phyloP scores from a whole-genome alignment of 2,329 filamentous ascomycete species.

The Fusarium incarnatum region DNA sequence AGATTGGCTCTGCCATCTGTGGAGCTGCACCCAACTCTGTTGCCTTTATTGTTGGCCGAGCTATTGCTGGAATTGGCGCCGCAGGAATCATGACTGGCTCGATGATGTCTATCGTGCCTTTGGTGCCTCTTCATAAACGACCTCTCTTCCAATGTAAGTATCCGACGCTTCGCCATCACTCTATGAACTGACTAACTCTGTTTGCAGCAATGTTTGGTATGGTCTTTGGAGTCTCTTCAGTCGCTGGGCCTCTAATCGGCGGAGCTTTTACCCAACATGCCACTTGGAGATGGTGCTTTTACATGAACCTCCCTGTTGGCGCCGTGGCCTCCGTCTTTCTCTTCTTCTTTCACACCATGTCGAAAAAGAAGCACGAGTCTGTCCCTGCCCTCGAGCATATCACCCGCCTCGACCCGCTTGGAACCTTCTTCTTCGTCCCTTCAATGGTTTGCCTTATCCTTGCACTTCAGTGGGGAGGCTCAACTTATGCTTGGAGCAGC shows the following conservation, averaged over 20 bases:
- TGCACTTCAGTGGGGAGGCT: conserved; percentile 73
- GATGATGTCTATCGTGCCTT: conserved; percentile 67
- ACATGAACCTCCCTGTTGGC: conserved; percentile 68
- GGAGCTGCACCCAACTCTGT: conserved; percentile 65
- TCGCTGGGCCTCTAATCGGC: conserved; percentile 65
- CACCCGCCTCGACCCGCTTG: conserved; percentile 67
- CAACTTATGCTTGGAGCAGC: conserved; percentile 63
- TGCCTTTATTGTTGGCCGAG: conserved; percentile 67
- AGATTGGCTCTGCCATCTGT: conserved; percentile 66
- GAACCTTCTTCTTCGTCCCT: conserved; percentile 70
- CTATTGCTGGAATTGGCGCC: conserved; percentile 66
- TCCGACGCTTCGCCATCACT: background rate
- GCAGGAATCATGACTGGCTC: conserved; percentile 69
- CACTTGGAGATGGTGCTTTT: conserved; percentile 69
- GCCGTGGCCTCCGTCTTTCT: conserved; percentile 63
- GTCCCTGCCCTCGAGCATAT: conserved; percentile 57
- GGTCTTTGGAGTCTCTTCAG: conserved; percentile 66
- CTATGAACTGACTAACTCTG: conserved; percentile 20
- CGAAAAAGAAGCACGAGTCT: conserved; percentile 48
- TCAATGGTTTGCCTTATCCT: conserved; percentile 69
- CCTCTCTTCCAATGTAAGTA: conserved; percentile 65
- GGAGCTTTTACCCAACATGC: conserved; percentile 63
- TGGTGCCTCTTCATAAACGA: conserved; percentile 70
- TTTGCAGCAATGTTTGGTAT: conserved; percentile 62
- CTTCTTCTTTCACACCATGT: conserved; percentile 60